These are phyloP conservation scores for Pythium pyrilobum DNA, from an alignment of 352 stramenopile species.

Conservation along the genomic window DNA sequence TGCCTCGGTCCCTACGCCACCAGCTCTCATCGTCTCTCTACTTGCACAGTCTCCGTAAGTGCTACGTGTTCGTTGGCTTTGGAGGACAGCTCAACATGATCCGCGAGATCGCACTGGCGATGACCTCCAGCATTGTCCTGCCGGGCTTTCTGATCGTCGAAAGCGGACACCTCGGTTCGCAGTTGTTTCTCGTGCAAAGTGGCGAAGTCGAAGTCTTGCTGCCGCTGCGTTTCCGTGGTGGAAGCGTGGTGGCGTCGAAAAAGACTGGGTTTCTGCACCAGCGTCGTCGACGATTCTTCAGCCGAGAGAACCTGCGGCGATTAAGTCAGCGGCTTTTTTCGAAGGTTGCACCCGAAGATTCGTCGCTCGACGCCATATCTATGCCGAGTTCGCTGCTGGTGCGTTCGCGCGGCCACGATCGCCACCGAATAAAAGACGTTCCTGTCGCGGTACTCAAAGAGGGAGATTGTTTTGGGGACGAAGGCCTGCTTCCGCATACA, in stretches of 20 bases:
- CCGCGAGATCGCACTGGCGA: slow-evolving; percentile 13
- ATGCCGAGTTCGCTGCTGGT: neutral
- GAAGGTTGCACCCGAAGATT: too few species aligned
- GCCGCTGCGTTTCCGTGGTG: slow-evolving; percentile 11
- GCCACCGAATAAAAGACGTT: neutral
- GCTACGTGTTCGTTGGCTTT: slow-evolving; percentile 6
- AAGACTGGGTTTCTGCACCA: neutral
- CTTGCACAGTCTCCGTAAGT: slow-evolving; percentile 18
- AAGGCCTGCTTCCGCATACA: slow-evolving; percentile 22
- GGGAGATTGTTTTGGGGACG: slow-evolving; percentile 57
- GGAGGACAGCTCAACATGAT: neutral
- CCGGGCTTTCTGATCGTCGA: slow-evolving; percentile 41
- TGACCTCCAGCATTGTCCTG: slow-evolving; percentile 47
- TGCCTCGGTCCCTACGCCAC: slow-evolving; percentile 43
- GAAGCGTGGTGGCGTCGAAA: neutral
- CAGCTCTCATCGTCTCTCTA: slow-evolving; percentile 33
- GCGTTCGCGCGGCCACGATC: neutral
- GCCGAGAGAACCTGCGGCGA: neutral
- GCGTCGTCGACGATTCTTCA: neutral
- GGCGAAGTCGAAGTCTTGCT: slow-evolving; percentile 49
- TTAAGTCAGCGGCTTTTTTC: neutral
- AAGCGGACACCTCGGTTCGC: slow-evolving; percentile 34
- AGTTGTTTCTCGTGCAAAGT: slow-evolving; percentile 51
- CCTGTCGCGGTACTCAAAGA: slow-evolving; percentile 42
- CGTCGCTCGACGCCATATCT: too few species aligned